phyloP scores from a whole-genome alignment of 345 rosid genomes.

The Hypericum perforatum region DNA sequence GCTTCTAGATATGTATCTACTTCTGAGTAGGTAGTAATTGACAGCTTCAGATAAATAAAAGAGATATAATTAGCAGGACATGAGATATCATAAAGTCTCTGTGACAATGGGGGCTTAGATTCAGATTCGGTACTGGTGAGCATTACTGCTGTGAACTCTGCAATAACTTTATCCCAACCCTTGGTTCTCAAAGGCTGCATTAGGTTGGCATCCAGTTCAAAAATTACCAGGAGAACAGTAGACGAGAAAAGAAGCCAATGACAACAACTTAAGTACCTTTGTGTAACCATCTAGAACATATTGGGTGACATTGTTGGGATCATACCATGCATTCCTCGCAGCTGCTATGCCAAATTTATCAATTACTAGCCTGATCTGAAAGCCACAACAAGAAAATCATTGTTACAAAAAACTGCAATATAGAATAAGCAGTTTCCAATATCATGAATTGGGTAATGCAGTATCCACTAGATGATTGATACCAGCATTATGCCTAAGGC shows the following conservation, averaged over 20 bases:
- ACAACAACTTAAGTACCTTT: constrained; percentile 37
- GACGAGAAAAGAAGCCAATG: not conserved
- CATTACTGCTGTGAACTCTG: constrained; percentile 60
- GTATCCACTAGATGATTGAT: constrained; percentile 5
- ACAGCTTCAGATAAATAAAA: not conserved
- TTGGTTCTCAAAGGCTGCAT: constrained; percentile 59
- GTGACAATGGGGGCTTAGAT: constrained; percentile 34
- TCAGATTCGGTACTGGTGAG: constrained; percentile 33
- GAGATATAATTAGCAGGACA: constrained; percentile 46
- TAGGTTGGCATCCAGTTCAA: constrained; percentile 5
- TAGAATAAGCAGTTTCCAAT: not conserved
- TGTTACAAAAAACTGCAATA: not conserved
- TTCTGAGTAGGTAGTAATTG: too few species aligned
- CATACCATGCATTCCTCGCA: constrained; percentile 64
- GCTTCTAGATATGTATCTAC: too few species aligned
- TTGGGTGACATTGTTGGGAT: constrained; percentile 42
- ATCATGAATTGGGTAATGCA: not conserved
- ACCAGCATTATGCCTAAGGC: constrained; percentile 68
- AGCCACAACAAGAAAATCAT: constrained; percentile 7
- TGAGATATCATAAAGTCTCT: constrained; percentile 52
- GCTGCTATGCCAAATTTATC: constrained; percentile 64
- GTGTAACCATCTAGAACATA: constrained; percentile 61
- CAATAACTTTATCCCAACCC: constrained; percentile 78
- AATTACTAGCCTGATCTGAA: constrained; percentile 57
- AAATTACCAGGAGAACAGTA: not conserved